Base-by-base conservation (phyloP, 768 basidiomycete genomes). In the Mycena vulgaris region DNA sequence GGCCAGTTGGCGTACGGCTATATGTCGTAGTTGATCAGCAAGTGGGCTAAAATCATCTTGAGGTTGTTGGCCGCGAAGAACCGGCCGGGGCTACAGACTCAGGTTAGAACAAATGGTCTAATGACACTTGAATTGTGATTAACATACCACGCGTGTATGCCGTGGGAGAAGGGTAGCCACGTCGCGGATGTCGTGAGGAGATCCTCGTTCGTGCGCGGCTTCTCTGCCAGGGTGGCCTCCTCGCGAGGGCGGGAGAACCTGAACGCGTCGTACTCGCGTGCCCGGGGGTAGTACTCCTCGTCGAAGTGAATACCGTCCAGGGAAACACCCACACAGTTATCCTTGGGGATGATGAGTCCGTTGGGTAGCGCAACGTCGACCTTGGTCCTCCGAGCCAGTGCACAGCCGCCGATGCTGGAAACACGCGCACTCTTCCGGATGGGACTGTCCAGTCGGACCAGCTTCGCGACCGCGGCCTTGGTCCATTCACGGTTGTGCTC, bases 231-330 rank as follows among this genome's bases (percentile, higher is more conserved):
- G 6, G 37, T 9, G 9, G 59, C 37, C 27, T 61, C 61, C 42
- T 71, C 70, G 19, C 66, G 37, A 2, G 70, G 60, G 13, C 66
- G 66, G 11, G 60, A 63, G 63, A 68, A 72, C 16, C 70, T 48
- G 66, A 68, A 72, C 1, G 66, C 16, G n/a, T 72, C 70, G 30
- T 39, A 72, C 7, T 35, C 33, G 28, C 45, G n/a, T 5, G 63
- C 25, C 1, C 25, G 16, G 17, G n/a, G 27, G 66, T 72, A 72
- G 59, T 61, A 51, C 21, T 48, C 60, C 53, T 63, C 55, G 48
- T 72, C 70, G 53, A 72, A 72, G 47, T 72, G 70, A 45, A 72
- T 45, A 3, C 70, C 70, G 59, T 72, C 60, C 70, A 72, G 68
- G 0, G 66, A 56, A 5, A 72, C 62, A 19, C 70, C 70, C 33